A percentile compares a stretch with the other conserved stretches of the same genome.
These are phyloP conservation scores for Chaetomium olivaceum DNA, from an alignment of 2,329 filamentous ascomycete genomes.

Conservation along the genomic window DNA sequence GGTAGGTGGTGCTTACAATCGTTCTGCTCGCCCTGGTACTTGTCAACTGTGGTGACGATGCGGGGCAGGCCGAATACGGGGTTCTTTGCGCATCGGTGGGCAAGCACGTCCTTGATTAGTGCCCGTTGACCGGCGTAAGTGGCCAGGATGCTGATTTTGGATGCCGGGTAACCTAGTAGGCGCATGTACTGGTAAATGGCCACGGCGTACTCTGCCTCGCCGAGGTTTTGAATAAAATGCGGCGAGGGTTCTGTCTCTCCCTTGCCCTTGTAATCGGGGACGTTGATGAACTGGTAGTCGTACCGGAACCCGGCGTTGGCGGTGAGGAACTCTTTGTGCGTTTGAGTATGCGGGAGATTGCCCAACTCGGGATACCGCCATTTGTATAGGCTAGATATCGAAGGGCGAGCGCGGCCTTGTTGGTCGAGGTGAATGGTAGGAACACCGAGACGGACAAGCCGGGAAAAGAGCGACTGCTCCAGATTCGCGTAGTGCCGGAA, in stretches of 20 bases:
- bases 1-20: conserved; percentile 70
- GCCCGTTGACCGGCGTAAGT: conserved; percentile 93
- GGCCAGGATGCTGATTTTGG: conserved; percentile 82
- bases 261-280: conserved; percentile 85
- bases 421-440: conserved; percentile 87
- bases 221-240: conserved; percentile 94
- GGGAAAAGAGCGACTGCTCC: conserved; percentile 91
- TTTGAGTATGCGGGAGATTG: conserved; percentile 74
- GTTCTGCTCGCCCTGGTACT: conserved; percentile 99
- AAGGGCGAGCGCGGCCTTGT: conserved; percentile 86
- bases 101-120: conserved; percentile 82
- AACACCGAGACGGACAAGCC: conserved; percentile 88
- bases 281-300: conserved; percentile 96
- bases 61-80: conserved; percentile 85
- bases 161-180: conserved; percentile 83
- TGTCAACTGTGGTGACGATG: conserved; percentile 92
- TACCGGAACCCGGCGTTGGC: conserved; percentile 92
- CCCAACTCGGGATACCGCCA: conserved; percentile 86
- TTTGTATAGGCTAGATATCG: conserved; percentile 84
- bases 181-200: conserved; percentile 98
- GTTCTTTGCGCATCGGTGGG: conserved; percentile 79
- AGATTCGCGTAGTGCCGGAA: conserved; percentile 95
- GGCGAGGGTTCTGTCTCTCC: conserved; percentile 89
- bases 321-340: conserved; percentile 67
- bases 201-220: conserved; percentile 95